Percentiles rank a stretch among this genome's conserved stretches.
Evolutionary conservation across 2,329 filamentous ascomycete species (phyloP).

Genomic region (Tolypocladium inflatum): DNA sequence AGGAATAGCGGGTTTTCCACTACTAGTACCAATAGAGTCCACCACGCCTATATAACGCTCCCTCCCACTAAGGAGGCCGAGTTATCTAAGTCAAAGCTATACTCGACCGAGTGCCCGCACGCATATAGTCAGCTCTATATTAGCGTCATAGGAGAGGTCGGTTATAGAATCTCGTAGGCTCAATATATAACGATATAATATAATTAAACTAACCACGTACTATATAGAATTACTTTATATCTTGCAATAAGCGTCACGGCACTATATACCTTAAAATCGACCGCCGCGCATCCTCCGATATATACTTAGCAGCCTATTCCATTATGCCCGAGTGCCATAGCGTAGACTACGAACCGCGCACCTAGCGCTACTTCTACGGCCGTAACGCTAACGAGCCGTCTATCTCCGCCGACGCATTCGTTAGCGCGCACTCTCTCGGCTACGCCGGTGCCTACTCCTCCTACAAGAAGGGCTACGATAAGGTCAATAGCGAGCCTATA

Average conservation of each 20-base stretch:
- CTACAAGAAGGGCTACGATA: slow-evolving; percentile 6
- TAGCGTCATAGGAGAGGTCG: slow-evolving; percentile 2
- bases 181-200: background rate
- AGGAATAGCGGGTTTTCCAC: slow-evolving; percentile 6
- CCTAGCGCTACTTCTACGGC: slow-evolving; percentile 6
- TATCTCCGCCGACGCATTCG: slow-evolving; percentile 8
- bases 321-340: slow-evolving; percentile 8
- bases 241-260: slow-evolving; percentile 7
- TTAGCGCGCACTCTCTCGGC: slow-evolving; percentile 8
- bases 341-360: slow-evolving; percentile 8
- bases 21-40: background rate
- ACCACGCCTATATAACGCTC: slow-evolving; percentile 4
- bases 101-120: slow-evolving; percentile 7
- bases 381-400: slow-evolving; percentile 4
- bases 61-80: slow-evolving; percentile 3
- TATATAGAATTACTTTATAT: slow-evolving; percentile 7
- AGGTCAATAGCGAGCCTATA: background rate
- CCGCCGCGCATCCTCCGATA: slow-evolving; percentile 1
- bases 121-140: slow-evolving; percentile 6
- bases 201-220: background rate
- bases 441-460: slow-evolving; percentile 1
- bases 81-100: slow-evolving; percentile 5
- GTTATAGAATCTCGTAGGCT: background rate
- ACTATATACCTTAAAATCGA: slow-evolving; percentile 5
- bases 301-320: slow-evolving; percentile 5